phyloP scores from a whole-genome alignment of 306 rosid species.

The Biancaea sappan region DNA sequence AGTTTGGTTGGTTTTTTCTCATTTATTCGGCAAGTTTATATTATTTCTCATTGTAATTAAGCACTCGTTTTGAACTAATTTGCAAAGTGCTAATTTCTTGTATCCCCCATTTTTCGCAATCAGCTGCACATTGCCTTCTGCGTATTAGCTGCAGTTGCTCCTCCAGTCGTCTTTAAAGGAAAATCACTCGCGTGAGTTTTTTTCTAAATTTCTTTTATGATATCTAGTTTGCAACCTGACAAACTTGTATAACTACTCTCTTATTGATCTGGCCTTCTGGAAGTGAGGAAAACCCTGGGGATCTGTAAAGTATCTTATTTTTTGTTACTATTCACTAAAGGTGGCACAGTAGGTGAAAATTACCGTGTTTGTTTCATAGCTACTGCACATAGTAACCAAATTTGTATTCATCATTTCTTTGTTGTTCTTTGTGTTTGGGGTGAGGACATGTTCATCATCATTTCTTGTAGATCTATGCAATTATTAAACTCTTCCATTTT shows the following conservation, averaged over 20 bases:
- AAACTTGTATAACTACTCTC: slow-evolving; percentile 11
- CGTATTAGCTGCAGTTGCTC: slow-evolving; percentile 79
- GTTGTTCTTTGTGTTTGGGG: slow-evolving; percentile 1
- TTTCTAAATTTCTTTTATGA: slow-evolving; percentile 23
- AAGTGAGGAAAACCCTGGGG: slow-evolving; percentile 29
- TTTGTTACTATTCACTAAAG: not conserved
- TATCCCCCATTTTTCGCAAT: slow-evolving; percentile 39
- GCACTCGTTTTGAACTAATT: slow-evolving; percentile 29
- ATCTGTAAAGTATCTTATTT: slow-evolving; percentile 21
- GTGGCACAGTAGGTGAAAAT: not conserved
- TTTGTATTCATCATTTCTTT: slow-evolving; percentile 9
- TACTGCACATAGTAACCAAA: not conserved
- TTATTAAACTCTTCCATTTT: not conserved
- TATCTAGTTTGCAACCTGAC: slow-evolving; percentile 12
- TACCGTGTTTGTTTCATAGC: slow-evolving; percentile 6
- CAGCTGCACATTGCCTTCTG: slow-evolving; percentile 90
- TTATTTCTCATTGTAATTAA: slow-evolving; percentile 19
- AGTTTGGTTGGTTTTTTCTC: slow-evolving; percentile 91
- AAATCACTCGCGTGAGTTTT: slow-evolving; percentile 81
- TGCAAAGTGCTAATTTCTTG: slow-evolving; percentile 29
- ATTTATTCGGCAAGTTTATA: slow-evolving; percentile 58
- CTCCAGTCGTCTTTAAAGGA: slow-evolving; percentile 84
- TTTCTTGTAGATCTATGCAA: slow-evolving; percentile 2
- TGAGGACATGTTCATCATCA: slow-evolving; percentile 5
- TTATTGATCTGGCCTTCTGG: slow-evolving; percentile 25